Evolutionary conservation across 495 filamentous ascomycete species (phyloP).

Genomic region (Pyrenula massariospora): DNA sequence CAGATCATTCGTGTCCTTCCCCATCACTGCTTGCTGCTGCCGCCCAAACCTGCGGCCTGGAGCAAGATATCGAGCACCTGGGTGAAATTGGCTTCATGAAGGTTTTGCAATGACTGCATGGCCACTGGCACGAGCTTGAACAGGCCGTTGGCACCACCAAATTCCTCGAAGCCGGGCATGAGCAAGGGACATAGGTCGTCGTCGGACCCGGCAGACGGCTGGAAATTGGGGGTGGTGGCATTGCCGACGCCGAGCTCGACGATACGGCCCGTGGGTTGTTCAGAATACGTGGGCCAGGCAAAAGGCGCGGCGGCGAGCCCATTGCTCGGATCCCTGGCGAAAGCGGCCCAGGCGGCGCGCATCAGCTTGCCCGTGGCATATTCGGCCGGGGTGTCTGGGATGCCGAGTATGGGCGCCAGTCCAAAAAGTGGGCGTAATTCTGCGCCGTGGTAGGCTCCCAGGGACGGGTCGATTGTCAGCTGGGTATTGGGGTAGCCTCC

Average conservation of each 20-base stretch:
- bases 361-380: constrained; percentile 20
- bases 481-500: constrained; percentile 33
- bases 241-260: not conserved
- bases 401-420: constrained; percentile 19
- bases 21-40: not conserved
- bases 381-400: constrained; percentile 20
- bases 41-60: not conserved
- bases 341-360: constrained; percentile 26
- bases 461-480: constrained; percentile 18
- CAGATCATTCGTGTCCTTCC: not conserved
- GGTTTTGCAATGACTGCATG: not conserved
- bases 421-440: constrained; percentile 34
- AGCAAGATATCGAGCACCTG: not conserved
- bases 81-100: not conserved
- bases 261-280: not conserved
- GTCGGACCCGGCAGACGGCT: not conserved
- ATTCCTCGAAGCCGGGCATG: not conserved
- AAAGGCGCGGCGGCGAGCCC: constrained; percentile 12
- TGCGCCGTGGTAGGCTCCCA: constrained; percentile 29
- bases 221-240: not conserved
- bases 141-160: not conserved
- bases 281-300: constrained; percentile 25
- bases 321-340: constrained; percentile 10
- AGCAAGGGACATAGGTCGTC: not conserved
- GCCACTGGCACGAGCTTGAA: not conserved